Evolutionary conservation across 2,329 filamentous ascomycete species (phyloP).

Genomic region (Purpureocillium lavendulum): DNA sequence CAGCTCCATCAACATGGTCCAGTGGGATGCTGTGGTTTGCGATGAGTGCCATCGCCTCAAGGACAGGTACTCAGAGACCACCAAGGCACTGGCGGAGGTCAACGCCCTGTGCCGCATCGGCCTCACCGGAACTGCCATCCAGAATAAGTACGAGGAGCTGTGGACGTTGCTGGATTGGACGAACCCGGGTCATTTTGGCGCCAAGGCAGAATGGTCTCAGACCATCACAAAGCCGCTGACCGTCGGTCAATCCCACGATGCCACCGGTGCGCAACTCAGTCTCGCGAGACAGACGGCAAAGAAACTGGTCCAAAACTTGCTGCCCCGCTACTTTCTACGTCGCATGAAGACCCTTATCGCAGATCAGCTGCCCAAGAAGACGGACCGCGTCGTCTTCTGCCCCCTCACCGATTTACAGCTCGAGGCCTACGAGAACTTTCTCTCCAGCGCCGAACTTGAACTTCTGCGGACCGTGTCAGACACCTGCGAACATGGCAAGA

Average conservation of each 20-base stretch:
- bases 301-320: slow-evolving; percentile 75
- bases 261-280: slow-evolving; percentile 74
- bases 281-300: slow-evolving; percentile 73
- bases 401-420: slow-evolving; percentile 76
- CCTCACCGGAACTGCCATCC: slow-evolving; percentile 89
- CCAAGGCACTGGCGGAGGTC: slow-evolving; percentile 79
- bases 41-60: slow-evolving; percentile 93
- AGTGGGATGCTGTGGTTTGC: slow-evolving; percentile 90
- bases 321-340: slow-evolving; percentile 84
- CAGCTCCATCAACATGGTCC: slow-evolving; percentile 67
- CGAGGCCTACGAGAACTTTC: slow-evolving; percentile 73
- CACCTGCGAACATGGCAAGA: slow-evolving; percentile 56
- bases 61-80: slow-evolving; percentile 66
- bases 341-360: slow-evolving; percentile 91
- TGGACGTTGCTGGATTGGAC: slow-evolving; percentile 97
- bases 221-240: slow-evolving; percentile 74
- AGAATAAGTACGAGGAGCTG: slow-evolving; percentile 95
- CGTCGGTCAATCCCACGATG: slow-evolving; percentile 86
- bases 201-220: slow-evolving; percentile 65
- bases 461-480: slow-evolving; percentile 62
- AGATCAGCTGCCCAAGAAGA: slow-evolving; percentile 89
- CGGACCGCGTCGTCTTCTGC: slow-evolving; percentile 89
- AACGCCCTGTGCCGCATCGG: slow-evolving; percentile 91
- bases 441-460: slow-evolving; percentile 59
- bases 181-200: slow-evolving; percentile 66